Conservation (phyloP, 106 monocot genomes). For the Narthecium ossifragum region DNA sequence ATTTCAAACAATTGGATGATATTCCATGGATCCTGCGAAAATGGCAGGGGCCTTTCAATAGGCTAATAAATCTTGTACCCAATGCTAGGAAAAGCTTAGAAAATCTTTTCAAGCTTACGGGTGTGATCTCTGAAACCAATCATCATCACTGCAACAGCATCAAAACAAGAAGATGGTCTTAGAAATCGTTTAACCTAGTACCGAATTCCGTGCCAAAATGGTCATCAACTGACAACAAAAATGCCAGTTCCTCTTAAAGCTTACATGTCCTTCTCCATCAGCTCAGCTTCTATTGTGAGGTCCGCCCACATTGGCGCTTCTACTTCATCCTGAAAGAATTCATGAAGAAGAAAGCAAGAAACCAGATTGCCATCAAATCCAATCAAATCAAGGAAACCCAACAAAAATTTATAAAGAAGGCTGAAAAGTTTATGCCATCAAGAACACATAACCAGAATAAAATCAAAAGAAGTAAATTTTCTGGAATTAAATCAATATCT, state of each 20-base stretch:
- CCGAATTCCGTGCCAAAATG: background rate
- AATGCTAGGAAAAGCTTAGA: background rate
- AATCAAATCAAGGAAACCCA: background rate
- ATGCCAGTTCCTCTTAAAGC: background rate
- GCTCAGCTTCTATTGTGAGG: conserved; percentile 6
- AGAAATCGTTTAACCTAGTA: no score
- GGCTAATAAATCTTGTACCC: background rate
- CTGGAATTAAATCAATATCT: no score
- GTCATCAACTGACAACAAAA: background rate
- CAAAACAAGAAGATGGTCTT: background rate
- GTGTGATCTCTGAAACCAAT: conserved; percentile 13
- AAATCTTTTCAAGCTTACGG: conserved; percentile 5
- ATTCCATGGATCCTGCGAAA: conserved; percentile 13
- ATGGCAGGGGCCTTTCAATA: background rate
- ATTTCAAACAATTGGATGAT: conserved; percentile 6
- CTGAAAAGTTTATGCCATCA: no score
- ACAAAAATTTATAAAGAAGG: background rate
- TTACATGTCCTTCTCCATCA: conserved; percentile 4
- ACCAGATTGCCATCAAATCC: background rate
- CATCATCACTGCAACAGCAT: conserved; percentile 4
- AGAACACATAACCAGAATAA: no score
- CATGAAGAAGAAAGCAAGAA: background rate
- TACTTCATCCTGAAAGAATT: conserved; percentile 12
- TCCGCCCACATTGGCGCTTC: conserved; percentile 27
- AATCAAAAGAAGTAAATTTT: background rate